Percentiles rank a stretch among this genome's conserved stretches.
Conservation (phyloP, 164 flowering plant genomes). For the Chimonanthus salicifolius region DNA sequence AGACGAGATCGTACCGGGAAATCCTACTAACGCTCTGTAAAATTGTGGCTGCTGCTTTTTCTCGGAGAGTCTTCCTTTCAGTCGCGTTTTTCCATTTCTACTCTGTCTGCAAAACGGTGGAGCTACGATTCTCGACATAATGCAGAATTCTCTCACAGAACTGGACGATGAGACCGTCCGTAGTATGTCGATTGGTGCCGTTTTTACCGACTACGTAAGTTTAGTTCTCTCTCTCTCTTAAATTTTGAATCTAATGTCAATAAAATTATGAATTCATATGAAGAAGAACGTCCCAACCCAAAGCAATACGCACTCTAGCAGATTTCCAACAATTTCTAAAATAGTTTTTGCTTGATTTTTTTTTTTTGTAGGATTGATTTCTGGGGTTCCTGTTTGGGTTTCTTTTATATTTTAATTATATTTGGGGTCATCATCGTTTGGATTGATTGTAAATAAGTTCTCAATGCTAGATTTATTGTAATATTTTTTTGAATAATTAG, state of each 20-base stretch:
- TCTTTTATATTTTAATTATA: too few relatives aligned
- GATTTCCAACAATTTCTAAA: not conserved
- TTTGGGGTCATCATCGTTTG: too few relatives aligned
- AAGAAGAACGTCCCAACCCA: too few relatives aligned
- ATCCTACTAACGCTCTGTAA: too few relatives aligned
- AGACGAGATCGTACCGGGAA: too few relatives aligned
- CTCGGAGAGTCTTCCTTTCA: too few relatives aligned
- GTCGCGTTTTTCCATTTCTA: too few relatives aligned
- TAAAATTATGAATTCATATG: not conserved
- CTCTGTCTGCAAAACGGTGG: not conserved
- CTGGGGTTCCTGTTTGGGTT: not conserved
- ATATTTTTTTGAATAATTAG: too few relatives aligned
- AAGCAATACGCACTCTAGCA: not conserved
- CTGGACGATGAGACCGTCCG: conserved; percentile 75
- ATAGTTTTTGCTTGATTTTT: not conserved
- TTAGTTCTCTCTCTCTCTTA: not conserved
- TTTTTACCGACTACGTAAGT: conserved; percentile 87
- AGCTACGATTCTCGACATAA: not conserved
- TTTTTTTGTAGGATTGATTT: not conserved
- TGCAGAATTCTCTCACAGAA: conserved; percentile 35
- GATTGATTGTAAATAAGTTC: too few relatives aligned
- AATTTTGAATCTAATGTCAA: not conserved
- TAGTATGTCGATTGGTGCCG: conserved; percentile 84
- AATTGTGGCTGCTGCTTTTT: too few relatives aligned
- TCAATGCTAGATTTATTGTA: too few relatives aligned